Conservation (phyloP, 768 basidiomycete species). For the Suillus cothurnatus region DNA sequence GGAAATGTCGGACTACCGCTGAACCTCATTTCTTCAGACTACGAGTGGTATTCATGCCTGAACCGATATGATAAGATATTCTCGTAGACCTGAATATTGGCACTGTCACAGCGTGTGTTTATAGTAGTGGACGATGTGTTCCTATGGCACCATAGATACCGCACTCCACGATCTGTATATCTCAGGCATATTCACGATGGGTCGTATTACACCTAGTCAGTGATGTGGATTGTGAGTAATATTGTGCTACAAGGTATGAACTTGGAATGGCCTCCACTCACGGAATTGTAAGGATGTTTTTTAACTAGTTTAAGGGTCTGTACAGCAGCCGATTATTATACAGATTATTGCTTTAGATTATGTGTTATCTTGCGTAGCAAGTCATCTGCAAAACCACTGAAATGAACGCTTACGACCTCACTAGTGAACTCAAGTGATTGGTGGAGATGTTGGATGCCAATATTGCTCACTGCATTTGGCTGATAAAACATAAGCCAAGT, state of each 20-base stretch:
- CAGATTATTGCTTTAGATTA: too few species aligned
- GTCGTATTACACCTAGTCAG: not conserved
- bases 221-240: constrained; percentile 82
- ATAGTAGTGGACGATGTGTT: not conserved
- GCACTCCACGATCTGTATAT: not conserved
- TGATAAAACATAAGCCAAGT: too few species aligned
- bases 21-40: constrained; percentile 47
- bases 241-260: constrained; percentile 65
- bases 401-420: too few species aligned
- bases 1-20: not conserved
- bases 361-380: too few species aligned
- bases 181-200: not conserved
- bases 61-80: constrained; percentile 73
- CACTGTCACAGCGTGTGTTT: not conserved
- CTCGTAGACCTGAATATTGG: constrained; percentile 14
- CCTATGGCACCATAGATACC: constrained; percentile 1
- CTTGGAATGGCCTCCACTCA: constrained; percentile 37
- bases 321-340: too few species aligned
- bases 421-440: too few species aligned
- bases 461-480: too few species aligned
- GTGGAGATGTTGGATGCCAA: too few species aligned
- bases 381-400: too few species aligned
- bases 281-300: too few species aligned
- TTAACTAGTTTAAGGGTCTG: too few species aligned
- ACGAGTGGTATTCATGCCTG: constrained; percentile 89